Evolutionary conservation across 129 eudicot genomes (phyloP).

Genomic region (Centrapalus pauciflorus): DNA sequence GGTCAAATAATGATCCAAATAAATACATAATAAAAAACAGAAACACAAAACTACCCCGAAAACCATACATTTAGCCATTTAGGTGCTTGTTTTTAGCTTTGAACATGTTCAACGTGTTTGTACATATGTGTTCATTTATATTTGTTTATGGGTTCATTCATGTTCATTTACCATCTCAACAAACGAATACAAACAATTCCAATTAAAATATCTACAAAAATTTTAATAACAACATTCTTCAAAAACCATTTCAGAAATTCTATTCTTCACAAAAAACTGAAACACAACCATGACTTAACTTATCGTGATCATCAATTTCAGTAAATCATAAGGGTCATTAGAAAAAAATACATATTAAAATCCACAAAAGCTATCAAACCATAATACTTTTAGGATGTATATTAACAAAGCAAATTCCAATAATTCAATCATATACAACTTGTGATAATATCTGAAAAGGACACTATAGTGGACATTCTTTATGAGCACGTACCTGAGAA

Average conservation of each 20-base stretch:
- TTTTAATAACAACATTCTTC: background rate
- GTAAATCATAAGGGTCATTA: background rate
- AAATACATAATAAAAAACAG: too few species aligned
- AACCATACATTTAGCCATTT: too few species aligned
- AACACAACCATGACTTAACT: background rate
- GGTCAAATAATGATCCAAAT: background rate
- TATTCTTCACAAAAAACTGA: background rate
- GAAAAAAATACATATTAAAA: background rate
- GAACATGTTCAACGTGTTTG: too few species aligned
- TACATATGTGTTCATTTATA: too few species aligned
- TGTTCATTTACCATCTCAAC: too few species aligned
- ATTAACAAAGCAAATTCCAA: background rate
- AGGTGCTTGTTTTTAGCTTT: too few species aligned
- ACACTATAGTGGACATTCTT: background rate
- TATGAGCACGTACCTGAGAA: conserved; percentile 64
- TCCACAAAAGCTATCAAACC: background rate
- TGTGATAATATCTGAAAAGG: background rate
- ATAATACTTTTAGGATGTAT: background rate
- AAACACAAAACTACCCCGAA: too few species aligned
- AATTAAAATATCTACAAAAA: background rate
- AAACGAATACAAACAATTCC: too few species aligned
- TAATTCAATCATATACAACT: background rate
- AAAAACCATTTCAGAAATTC: background rate
- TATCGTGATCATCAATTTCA: background rate
- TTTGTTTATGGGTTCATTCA: too few species aligned